These are phyloP conservation scores for Amanita muscaria DNA, from an alignment of 768 basidiomycete genomes.

Conservation along the genomic window DNA sequence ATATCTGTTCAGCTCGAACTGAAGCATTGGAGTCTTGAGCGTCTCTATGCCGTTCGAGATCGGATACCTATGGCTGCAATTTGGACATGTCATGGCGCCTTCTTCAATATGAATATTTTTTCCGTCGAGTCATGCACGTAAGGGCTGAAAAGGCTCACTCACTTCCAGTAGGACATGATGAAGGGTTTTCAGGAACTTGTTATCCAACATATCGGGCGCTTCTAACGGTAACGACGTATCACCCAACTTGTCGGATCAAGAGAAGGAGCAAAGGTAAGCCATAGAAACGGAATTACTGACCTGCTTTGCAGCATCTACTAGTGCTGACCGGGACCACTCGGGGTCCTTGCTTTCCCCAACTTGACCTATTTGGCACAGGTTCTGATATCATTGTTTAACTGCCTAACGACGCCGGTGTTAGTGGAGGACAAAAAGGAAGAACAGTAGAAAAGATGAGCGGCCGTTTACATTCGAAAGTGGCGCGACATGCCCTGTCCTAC, in stretches of 20 bases:
- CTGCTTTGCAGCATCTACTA: slow-evolving; percentile 74
- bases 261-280: background rate
- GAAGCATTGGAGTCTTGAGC: slow-evolving; percentile 44
- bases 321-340: too few species aligned
- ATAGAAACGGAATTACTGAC: slow-evolving; percentile 31
- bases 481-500: too few species aligned
- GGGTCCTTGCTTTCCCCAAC: too few species aligned
- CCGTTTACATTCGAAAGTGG: too few species aligned
- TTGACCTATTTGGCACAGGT: too few species aligned
- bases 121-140: background rate
- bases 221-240: slow-evolving; percentile 75
- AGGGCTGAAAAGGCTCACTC: background rate
- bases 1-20: slow-evolving; percentile 3
- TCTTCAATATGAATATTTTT: slow-evolving; percentile 83
- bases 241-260: slow-evolving; percentile 52
- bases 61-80: slow-evolving; percentile 82
- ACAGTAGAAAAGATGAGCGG: too few species aligned
- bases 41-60: slow-evolving; percentile 91
- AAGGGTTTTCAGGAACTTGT: slow-evolving; percentile 72
- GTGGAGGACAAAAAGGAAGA: too few species aligned
- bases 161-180: slow-evolving; percentile 95
- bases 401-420: too few species aligned
- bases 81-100: slow-evolving; percentile 88
- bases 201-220: slow-evolving; percentile 66
- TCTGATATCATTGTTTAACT: too few species aligned